Evolutionary conservation across 768 basidiomycete genomes (phyloP).

Genomic region (Podaxis sp.): DNA sequence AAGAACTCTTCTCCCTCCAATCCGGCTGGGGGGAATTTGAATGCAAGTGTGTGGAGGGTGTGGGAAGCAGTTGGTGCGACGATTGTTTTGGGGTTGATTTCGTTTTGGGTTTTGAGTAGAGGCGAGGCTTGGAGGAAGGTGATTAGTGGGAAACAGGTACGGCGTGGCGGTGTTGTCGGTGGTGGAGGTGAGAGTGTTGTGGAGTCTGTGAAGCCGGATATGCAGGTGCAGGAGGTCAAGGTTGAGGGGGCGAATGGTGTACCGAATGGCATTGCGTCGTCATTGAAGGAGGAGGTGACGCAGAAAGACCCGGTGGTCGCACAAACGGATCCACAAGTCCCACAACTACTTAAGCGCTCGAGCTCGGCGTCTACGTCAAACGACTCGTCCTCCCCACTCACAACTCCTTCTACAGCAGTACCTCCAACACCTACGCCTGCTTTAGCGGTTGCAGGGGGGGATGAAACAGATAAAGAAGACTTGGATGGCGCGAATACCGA

Average conservation of each 20-base stretch:
- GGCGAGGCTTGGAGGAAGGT: background rate
- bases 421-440: background rate
- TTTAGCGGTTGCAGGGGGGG: constrained; percentile 36
- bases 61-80: constrained; percentile 17
- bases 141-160: background rate
- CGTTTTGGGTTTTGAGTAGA: constrained; percentile 19
- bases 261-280: background rate
- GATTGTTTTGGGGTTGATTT: constrained; percentile 16
- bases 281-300: background rate
- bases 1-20: background rate
- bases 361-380: background rate
- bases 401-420: background rate
- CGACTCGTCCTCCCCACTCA: background rate
- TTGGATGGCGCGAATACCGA: constrained; percentile 23
- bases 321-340: background rate
- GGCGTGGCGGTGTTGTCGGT: background rate
- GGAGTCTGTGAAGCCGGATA: no score
- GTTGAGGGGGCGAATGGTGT: background rate
- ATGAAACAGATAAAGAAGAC: constrained; percentile 62
- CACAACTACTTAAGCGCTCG: no score
- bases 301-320: background rate
- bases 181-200: no score
- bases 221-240: background rate
- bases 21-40: background rate
- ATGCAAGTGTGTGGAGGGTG: background rate